These are phyloP conservation scores for Colletotrichum sp. DNA, from an alignment of 2,329 filamentous ascomycete species.

Conservation along the genomic window DNA sequence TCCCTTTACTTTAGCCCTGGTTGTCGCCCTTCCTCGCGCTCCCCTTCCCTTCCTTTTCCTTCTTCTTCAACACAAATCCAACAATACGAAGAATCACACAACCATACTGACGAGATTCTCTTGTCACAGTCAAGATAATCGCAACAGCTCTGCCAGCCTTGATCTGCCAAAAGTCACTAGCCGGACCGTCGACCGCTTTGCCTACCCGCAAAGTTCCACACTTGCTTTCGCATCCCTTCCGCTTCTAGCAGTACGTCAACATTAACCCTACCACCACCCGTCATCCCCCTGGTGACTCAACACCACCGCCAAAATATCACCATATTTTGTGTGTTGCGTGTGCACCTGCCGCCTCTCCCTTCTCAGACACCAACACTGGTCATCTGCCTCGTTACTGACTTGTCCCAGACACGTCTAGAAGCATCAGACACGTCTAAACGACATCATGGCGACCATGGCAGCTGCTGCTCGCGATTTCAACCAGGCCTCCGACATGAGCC, in stretches of 20 bases:
- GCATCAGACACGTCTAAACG: conserved; percentile 35
- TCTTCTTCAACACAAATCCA: conserved; percentile 54
- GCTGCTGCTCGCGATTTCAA: conserved; percentile 72
- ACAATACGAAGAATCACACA: conserved; percentile 46
- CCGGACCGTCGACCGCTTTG: conserved; percentile 13
- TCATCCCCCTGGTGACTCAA: conserved; percentile 22
- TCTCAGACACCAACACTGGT: not conserved
- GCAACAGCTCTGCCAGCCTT: conserved; percentile 56
- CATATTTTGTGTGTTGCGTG: not conserved
- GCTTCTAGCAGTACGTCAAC: conserved; percentile 28
- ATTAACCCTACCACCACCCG: conserved; percentile 2
- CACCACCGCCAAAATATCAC: conserved; percentile 2
- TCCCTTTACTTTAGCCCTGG: conserved; percentile 28
- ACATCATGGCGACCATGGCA: conserved; percentile 69
- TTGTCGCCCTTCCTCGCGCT: conserved; percentile 28
- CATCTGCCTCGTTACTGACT: conserved; percentile 17
- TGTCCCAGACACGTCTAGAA: conserved; percentile 50
- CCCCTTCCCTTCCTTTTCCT: conserved; percentile 37
- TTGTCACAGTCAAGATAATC: conserved; percentile 67
- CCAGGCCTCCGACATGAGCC: conserved; percentile 59
- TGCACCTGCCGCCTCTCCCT: not conserved
- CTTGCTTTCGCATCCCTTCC: conserved; percentile 24
- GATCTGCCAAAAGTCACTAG: conserved; percentile 28
- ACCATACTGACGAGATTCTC: conserved; percentile 58
- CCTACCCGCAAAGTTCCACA: conserved; percentile 27